Evolutionary conservation across 192 early-diverging fungal species (phyloP).

Genomic region (Rhizophagus clarus): DNA sequence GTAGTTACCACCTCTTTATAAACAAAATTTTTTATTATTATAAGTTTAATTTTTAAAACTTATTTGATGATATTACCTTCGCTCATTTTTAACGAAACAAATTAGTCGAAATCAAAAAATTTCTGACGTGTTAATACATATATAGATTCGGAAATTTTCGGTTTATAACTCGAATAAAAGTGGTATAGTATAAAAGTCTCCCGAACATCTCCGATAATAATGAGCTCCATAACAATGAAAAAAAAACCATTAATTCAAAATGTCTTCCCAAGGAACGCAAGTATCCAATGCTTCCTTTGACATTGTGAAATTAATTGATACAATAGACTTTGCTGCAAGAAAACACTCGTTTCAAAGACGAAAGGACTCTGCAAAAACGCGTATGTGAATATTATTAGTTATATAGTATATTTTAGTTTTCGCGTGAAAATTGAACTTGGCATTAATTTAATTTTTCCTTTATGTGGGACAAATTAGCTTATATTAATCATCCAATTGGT

Average conservation of each 20-base stretch:
- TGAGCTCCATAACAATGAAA: too few relatives aligned
- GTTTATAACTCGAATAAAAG: too few relatives aligned
- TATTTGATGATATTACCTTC: not conserved
- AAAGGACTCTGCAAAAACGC: constrained; percentile 54
- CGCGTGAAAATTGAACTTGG: not conserved
- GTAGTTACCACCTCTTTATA: too few relatives aligned
- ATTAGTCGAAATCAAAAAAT: not conserved
- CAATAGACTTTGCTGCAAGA: constrained; percentile 52
- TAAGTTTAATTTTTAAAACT: not conserved
- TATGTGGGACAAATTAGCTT: constrained; percentile 35
- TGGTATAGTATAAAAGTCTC: too few relatives aligned
- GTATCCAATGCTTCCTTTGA: not conserved
- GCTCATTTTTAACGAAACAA: not conserved
- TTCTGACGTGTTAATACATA: too few relatives aligned
- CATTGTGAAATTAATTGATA: constrained; percentile 29
- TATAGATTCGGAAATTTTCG: too few relatives aligned
- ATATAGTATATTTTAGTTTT: not conserved
- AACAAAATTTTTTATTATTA: not conserved
- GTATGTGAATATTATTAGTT: constrained; percentile 11
- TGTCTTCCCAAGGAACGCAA: not conserved
- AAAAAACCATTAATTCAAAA: not conserved
- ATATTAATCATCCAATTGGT: constrained; percentile 67
- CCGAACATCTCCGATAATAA: too few relatives aligned
- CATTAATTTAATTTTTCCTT: not conserved
- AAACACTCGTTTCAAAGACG: constrained; percentile 58